A percentile compares a stretch with the other conserved stretches of the same genome.
phyloP scores from a whole-genome alignment of 129 eudicot genomes.

The Chrysanthemum seticuspe region DNA sequence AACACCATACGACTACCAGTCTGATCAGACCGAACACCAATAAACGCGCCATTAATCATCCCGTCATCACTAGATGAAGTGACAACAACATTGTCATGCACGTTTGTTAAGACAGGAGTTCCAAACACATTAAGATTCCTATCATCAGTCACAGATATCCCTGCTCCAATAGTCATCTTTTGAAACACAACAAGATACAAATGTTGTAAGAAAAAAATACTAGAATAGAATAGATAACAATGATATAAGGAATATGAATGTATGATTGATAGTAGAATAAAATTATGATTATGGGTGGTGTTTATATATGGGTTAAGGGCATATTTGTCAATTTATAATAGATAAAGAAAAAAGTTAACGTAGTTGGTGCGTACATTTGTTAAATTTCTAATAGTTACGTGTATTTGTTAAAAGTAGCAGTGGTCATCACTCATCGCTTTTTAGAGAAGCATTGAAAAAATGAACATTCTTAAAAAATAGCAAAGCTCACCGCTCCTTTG shows the following conservation, averaged over 20 bases:
- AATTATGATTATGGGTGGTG: neutral
- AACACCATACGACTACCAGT: slow-evolving; percentile 70
- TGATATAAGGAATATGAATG: slow-evolving; percentile 5
- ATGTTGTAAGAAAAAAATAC: too few relatives aligned
- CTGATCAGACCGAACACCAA: slow-evolving; percentile 74
- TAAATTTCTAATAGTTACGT: too few relatives aligned
- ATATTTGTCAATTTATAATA: too few relatives aligned
- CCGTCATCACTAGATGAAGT: slow-evolving; percentile 60
- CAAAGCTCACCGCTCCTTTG: too few relatives aligned
- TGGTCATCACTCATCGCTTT: too few relatives aligned
- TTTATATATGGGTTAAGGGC: neutral
- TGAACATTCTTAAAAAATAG: too few relatives aligned
- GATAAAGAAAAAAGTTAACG: too few relatives aligned
- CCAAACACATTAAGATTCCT: slow-evolving; percentile 67
- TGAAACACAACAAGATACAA: neutral
- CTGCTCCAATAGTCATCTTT: slow-evolving; percentile 84
- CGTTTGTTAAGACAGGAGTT: slow-evolving; percentile 44
- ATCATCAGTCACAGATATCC: slow-evolving; percentile 59
- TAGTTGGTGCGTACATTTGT: too few relatives aligned
- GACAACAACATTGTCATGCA: slow-evolving; percentile 49
- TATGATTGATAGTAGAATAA: neutral
- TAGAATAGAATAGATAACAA: neutral
- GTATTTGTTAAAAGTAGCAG: too few relatives aligned
- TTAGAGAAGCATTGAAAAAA: too few relatives aligned
- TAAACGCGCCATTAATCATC: slow-evolving; percentile 61